phyloP scores from a whole-genome alignment of 2,329 filamentous ascomycete genomes.

The Curvularia hawaiiensis region DNA sequence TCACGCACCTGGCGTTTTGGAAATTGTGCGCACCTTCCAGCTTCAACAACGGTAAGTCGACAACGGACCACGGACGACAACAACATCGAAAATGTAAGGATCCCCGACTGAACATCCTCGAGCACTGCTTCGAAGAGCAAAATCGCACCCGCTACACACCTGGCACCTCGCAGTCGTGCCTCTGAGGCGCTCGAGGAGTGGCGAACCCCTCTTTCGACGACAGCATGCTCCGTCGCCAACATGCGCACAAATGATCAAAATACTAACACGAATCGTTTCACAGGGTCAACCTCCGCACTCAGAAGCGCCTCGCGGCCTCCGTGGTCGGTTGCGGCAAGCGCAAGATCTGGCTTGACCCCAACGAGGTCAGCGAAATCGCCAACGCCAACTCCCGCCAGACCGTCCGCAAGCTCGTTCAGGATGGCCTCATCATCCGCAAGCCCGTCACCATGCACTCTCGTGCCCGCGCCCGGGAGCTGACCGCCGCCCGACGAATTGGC shows the following conservation, averaged over 20 bases:
- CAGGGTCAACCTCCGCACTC: conserved; percentile 99
- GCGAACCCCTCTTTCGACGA: conserved; percentile 44
- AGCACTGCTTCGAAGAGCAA: conserved; percentile 24
- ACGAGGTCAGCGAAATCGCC: conserved; percentile 98
- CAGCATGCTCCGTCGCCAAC: conserved; percentile 25
- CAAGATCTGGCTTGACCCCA: conserved; percentile 99
- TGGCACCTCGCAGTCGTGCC: conserved; percentile 30
- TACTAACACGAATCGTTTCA: conserved; percentile 39
- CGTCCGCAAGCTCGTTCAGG: conserved; percentile 98
- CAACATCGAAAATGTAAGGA: conserved; percentile 51
- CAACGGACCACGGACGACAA: conserved; percentile 45
- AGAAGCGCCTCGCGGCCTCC: conserved; percentile 99
- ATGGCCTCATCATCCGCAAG: conserved; percentile 99
- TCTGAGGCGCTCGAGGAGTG: conserved; percentile 35
- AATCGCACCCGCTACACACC: conserved; percentile 23
- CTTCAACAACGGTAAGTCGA: conserved; percentile 23
- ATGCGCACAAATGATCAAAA: conserved; percentile 25
- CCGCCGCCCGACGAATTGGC: conserved; percentile 90
- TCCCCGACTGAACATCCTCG: conserved; percentile 25
- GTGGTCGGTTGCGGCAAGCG: conserved; percentile 99
- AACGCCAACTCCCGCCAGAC: conserved; percentile 99
- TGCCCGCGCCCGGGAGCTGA: conserved; percentile 93
- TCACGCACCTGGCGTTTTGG: conserved; percentile 13
- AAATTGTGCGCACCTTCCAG: conserved; percentile 6
- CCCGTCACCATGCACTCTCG: conserved; percentile 99